These are phyloP conservation scores for Penicillium carneum DNA, from an alignment of 2,329 filamentous ascomycete genomes.

Conservation along the genomic window DNA sequence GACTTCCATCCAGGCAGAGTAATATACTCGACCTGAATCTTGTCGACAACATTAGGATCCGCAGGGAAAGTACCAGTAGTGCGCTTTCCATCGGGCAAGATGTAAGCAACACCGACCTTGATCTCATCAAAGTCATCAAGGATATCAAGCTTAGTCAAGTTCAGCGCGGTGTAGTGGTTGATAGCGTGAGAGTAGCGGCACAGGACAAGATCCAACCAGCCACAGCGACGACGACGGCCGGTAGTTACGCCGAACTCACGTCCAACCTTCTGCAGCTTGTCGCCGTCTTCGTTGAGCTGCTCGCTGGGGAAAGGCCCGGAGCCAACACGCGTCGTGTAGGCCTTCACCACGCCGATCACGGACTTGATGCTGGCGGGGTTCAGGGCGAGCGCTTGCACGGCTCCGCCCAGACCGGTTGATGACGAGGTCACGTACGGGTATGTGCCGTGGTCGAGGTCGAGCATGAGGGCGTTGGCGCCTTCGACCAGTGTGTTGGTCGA, in stretches of 20 bases:
- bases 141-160: conserved; percentile 71
- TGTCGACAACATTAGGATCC: conserved; percentile 60
- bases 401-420: conserved; percentile 57
- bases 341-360: conserved; percentile 70
- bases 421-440: conserved; percentile 60
- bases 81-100: conserved; percentile 57
- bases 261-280: conserved; percentile 64
- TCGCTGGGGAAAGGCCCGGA: conserved; percentile 70
- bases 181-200: conserved; percentile 66
- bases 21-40: conserved; percentile 65
- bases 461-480: conserved; percentile 69
- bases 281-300: conserved; percentile 63
- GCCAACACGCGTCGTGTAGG: conserved; percentile 68
- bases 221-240: conserved; percentile 67
- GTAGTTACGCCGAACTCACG: conserved; percentile 66
- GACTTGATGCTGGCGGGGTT: conserved; percentile 64
- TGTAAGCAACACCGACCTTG: conserved; percentile 67
- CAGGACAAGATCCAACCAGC: conserved; percentile 71
- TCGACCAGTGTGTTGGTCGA: conserved; percentile 66
- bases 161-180: conserved; percentile 63
- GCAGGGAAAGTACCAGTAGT: conserved; percentile 65
- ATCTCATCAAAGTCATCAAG: conserved; percentile 70
- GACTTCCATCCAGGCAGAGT: conserved; percentile 69
- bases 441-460: conserved; percentile 63
- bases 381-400: conserved; percentile 66